Evolutionary conservation across 2,329 filamentous ascomycete genomes (phyloP), one percentile per base, ranked within the genome.

Genomic region (Atkinsonella hypoxylon): DNA sequence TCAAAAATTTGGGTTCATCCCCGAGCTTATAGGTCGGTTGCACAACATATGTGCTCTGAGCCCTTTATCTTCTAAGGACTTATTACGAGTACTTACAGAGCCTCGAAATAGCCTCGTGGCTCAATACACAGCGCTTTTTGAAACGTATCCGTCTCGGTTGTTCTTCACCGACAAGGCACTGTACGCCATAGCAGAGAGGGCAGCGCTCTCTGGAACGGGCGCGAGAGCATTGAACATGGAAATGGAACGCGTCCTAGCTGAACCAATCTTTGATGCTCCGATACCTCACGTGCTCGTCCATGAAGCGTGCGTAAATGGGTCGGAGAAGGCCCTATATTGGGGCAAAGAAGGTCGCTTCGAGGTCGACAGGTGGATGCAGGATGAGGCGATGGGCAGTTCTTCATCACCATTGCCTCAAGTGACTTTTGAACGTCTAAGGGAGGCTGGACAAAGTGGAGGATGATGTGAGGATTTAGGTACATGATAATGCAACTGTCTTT

Each of bases 1-100:
- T 2, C 88, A 94, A 66, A 79, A 77, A 42, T 96, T 89, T 61
- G 91, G 90, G 13, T 88, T 96, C 62, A 96, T 96, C 49, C 90
- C 90, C 0, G 90, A 96, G 68, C 75, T 96, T n/a, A 85, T 97
- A 49, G 93, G 93, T n/a, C 86, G 93, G 17, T 82, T 98, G 45
- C 91, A 95, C 48, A 88, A 95, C 52, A 85, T 89, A 46, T 89
- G 89, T 54, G 87, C 93, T 0, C 78, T 98, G 0, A 84, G 87
- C 13, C 83, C 89, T 0, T 75, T 98, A 1, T 79, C 78, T 1
- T 70, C 76, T 13, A 63, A 74, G 22, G 79, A 83, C 53, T 80
- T 98, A 12, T 81, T 91, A 48, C 83, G 90, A 48, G 93, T 98
- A 54, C 76, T 98, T 39, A 96, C 89, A 0, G 91, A 97, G 64